Conservation (phyloP, 202 grass and related monocot genomes). For the Dendrocalamus latiflorus region DNA sequence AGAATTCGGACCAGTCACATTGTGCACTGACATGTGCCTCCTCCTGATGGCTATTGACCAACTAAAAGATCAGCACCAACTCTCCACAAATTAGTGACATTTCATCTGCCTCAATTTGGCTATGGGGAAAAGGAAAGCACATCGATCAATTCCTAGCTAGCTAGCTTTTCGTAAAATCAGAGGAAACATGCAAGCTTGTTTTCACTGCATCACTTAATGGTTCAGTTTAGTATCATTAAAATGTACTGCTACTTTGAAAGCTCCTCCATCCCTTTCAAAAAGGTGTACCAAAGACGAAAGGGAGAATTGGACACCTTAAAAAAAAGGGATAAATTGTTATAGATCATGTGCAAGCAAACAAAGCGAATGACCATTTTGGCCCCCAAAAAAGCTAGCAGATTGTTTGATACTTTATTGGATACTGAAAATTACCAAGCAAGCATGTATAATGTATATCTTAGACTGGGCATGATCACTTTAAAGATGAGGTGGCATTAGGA, state of each 20-base stretch:
- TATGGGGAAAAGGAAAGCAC: background rate
- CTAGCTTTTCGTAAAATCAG: background rate
- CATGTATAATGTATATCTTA: background rate
- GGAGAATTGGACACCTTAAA: too few relatives aligned
- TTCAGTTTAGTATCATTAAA: too few relatives aligned
- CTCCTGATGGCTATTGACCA: background rate
- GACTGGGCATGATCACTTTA: background rate
- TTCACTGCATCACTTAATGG: background rate
- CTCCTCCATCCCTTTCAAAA: too few relatives aligned
- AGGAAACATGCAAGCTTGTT: background rate
- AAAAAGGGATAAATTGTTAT: too few relatives aligned
- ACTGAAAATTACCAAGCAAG: background rate
- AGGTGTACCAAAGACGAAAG: too few relatives aligned
- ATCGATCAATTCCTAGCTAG: background rate
- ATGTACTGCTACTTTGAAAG: background rate
- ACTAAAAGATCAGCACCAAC: background rate
- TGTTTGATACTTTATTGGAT: too few relatives aligned
- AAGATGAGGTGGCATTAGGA: background rate
- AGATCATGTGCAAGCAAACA: too few relatives aligned
- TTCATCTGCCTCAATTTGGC: background rate
- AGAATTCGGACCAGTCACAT: too few relatives aligned
- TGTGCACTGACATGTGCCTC: too few relatives aligned
- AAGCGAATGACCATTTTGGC: too few relatives aligned
- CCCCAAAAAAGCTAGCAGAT: too few relatives aligned
- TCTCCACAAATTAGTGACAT: background rate